Conservation (phyloP, 2,329 filamentous ascomycete genomes). For the Calonectria honghensis region DNA sequence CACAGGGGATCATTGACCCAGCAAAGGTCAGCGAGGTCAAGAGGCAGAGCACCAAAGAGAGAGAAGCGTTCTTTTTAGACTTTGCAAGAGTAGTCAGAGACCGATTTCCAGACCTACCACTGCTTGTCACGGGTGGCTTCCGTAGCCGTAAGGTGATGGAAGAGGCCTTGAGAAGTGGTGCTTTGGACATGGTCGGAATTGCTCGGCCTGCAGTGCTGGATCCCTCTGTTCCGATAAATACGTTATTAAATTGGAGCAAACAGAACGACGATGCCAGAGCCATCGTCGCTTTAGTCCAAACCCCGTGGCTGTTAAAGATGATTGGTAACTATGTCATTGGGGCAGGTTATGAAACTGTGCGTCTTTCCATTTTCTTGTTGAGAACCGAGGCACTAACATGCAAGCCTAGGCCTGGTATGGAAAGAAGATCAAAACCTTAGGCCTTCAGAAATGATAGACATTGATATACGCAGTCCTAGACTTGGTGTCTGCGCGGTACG, state of each 20-base stretch:
- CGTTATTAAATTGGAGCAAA: background rate
- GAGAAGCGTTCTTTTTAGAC: slow-evolving; percentile 6
- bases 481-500: too few relatives aligned
- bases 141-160: background rate
- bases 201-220: background rate
- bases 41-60: background rate
- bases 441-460: background rate
- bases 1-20: background rate
- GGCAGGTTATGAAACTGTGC: slow-evolving; percentile 9
- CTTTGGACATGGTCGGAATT: background rate
- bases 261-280: background rate
- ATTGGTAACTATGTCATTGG: slow-evolving; percentile 17
- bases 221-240: background rate
- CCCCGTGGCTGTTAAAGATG: slow-evolving; percentile 2
- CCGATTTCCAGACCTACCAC: background rate
- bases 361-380: background rate
- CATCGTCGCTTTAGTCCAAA: background rate
- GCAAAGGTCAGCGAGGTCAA: slow-evolving; percentile 10
- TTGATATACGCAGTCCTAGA: background rate
- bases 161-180: background rate
- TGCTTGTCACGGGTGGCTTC: background rate
- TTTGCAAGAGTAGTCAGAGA: background rate
- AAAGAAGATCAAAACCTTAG: background rate
- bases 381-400: background rate
- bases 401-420: background rate